Conservation (phyloP, 2,329 filamentous ascomycete genomes). For the Microcera coccophila region DNA sequence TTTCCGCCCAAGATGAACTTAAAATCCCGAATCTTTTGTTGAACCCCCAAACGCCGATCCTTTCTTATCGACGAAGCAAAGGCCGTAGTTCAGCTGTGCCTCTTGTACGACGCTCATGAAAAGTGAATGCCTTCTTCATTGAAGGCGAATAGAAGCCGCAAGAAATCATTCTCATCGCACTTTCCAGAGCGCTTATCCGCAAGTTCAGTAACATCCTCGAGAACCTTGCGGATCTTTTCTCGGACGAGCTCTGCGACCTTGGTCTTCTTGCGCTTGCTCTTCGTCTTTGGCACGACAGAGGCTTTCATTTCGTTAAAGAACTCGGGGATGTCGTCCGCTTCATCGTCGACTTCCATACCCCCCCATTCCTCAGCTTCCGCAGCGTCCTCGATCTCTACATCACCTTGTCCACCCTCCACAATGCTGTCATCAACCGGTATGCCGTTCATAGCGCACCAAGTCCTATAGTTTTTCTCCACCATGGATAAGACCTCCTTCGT, state of each 20-base stretch:
- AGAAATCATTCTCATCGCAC: constrained; percentile 89
- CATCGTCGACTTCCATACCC: constrained; percentile 53
- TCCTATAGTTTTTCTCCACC: constrained; percentile 81
- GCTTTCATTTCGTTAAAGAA: constrained; percentile 71
- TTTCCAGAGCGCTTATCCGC: constrained; percentile 77
- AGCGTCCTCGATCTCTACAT: constrained; percentile 38
- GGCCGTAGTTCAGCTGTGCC: constrained; percentile 1
- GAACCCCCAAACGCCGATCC: constrained; percentile 17
- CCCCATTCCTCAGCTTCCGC: constrained; percentile 46
- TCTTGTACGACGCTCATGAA: constrained; percentile 44
- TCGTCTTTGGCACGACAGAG: constrained; percentile 50
- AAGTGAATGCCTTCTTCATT: constrained; percentile 95
- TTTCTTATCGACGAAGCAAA: constrained; percentile 10
- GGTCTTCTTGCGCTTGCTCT: constrained; percentile 70
- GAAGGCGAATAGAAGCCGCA: constrained; percentile 75
- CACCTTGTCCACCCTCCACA: constrained; percentile 39
- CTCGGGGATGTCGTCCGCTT: constrained; percentile 71
- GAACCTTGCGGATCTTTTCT: constrained; percentile 79
- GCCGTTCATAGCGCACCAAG: constrained; percentile 85
- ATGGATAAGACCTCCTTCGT: constrained; percentile 77
- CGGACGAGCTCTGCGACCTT: constrained; percentile 78
- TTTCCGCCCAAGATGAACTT: constrained; percentile 14
- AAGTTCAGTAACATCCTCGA: constrained; percentile 75
- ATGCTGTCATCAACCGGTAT: constrained; percentile 69
- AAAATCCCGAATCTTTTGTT: constrained; percentile 5